phyloP scores from a whole-genome alignment of 2,329 filamentous ascomycete genomes.

The Lachnellula arida region DNA sequence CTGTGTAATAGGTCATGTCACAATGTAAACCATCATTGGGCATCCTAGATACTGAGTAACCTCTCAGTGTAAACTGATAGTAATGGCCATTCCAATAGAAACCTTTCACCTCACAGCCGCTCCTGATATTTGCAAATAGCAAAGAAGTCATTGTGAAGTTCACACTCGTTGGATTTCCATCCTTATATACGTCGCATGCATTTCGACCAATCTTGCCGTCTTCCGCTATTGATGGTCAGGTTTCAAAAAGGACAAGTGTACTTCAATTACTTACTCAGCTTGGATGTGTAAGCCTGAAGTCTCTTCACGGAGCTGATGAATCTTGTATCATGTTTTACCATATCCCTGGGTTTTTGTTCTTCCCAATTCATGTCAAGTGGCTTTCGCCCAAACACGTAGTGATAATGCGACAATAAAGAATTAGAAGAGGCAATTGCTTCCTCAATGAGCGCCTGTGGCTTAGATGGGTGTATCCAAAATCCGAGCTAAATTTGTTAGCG shows the following conservation, averaged over 20 bases:
- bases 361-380: constrained; percentile 7
- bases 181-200: constrained; percentile 1
- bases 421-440: constrained; percentile 6
- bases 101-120: background rate
- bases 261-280: constrained; percentile 3
- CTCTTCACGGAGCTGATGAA: constrained; percentile 2
- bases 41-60: background rate
- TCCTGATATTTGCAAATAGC: background rate
- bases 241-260: background rate
- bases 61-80: background rate
- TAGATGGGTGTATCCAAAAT: constrained; percentile 7
- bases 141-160: constrained; percentile 2
- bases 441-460: constrained; percentile 5
- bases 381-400: constrained; percentile 3
- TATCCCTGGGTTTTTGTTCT: constrained; percentile 2
- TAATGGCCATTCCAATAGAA: background rate
- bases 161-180: background rate
- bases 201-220: background rate
- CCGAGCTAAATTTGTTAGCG: constrained; percentile 6
- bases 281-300: background rate
- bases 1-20: background rate
- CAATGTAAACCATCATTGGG: background rate
- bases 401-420: constrained; percentile 1
- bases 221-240: background rate
- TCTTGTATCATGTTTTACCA: constrained; percentile 3